phyloP scores from a whole-genome alignment of 2,329 filamentous ascomycete genomes.

The Blumeriella jaapii region DNA sequence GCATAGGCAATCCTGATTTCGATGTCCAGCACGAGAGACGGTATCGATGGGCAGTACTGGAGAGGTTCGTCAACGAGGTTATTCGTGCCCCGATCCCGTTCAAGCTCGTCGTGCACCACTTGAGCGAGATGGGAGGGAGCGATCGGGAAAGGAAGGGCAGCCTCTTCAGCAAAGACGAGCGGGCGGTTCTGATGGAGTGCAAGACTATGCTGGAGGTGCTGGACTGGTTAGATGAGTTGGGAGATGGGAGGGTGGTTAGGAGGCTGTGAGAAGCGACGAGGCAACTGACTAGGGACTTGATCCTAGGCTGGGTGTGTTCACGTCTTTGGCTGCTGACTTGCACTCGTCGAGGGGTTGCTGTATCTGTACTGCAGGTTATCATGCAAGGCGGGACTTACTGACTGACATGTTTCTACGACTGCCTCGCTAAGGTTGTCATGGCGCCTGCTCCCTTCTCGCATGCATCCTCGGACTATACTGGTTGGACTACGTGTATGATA shows the following conservation, averaged over 20 bases:
- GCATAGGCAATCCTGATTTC: no score
- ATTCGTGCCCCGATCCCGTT: constrained; percentile 47
- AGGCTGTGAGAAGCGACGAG: constrained; percentile 10
- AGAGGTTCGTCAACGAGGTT: constrained; percentile 48
- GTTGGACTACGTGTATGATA: no score
- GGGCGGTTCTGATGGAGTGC: constrained; percentile 37
- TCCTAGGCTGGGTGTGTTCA: no score
- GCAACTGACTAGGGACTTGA: no score
- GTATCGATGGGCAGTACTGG: constrained; percentile 52
- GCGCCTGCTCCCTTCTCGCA: no score
- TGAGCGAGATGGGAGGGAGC: constrained; percentile 53
- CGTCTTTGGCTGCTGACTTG: no score
- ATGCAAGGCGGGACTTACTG: no score
- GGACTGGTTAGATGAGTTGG: constrained; percentile 46
- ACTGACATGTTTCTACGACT: no score
- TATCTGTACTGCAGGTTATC: no score
- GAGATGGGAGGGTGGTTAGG: constrained; percentile 23
- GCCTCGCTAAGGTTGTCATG: no score
- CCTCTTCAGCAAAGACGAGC: constrained; percentile 42
- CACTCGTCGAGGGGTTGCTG: no score
- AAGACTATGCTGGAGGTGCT: constrained; percentile 45
- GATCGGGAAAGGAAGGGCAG: constrained; percentile 37
- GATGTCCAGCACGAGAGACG: constrained; percentile 27
- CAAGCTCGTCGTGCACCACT: constrained; percentile 53
- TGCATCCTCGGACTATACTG: no score